Conservation (phyloP, 163 green algal genomes). For the Scenedesmus sp. region DNA sequence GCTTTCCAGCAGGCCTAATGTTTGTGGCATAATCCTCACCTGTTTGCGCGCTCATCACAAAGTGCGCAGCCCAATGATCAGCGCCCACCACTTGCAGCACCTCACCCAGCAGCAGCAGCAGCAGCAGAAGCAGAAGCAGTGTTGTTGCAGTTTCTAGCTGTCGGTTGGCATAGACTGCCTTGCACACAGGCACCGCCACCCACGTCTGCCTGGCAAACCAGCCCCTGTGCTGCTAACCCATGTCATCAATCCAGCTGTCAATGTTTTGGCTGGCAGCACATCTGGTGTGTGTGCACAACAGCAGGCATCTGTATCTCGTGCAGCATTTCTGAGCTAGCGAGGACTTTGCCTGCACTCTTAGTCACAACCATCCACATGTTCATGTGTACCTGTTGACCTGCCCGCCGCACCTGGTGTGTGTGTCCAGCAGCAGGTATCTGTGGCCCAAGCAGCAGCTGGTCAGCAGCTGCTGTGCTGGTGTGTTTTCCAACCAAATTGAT, state of each 20-base stretch:
- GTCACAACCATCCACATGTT: too few relatives aligned
- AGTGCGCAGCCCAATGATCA: neutral
- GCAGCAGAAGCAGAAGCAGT: neutral
- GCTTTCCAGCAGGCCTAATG: neutral
- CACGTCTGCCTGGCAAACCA: too few relatives aligned
- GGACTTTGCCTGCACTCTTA: too few relatives aligned
- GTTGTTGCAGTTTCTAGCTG: neutral
- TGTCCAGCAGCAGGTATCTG: neutral
- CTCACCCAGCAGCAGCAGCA: neutral
- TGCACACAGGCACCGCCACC: too few relatives aligned
- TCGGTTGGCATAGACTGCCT: too few relatives aligned
- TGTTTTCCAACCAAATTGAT: too few relatives aligned
- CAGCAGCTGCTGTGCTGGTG: neutral
- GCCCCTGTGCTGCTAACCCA: too few relatives aligned
- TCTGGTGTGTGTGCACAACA: too few relatives aligned
- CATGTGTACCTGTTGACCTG: too few relatives aligned
- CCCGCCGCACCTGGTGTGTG: too few relatives aligned
- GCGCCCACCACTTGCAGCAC: neutral
- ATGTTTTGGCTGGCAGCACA: too few relatives aligned
- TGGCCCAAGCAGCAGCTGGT: slow-evolving; percentile 19
- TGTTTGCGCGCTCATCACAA: slow-evolving; percentile 8
- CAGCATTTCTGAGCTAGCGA: slow-evolving; percentile 20
- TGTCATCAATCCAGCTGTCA: too few relatives aligned
- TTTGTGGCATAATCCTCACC: neutral
- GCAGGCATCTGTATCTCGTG: neutral